Evolutionary conservation across 2,329 filamentous ascomycete genomes (phyloP), one percentile per base, ranked within the genome.

Genomic region (Aureobasidium sp.): DNA sequence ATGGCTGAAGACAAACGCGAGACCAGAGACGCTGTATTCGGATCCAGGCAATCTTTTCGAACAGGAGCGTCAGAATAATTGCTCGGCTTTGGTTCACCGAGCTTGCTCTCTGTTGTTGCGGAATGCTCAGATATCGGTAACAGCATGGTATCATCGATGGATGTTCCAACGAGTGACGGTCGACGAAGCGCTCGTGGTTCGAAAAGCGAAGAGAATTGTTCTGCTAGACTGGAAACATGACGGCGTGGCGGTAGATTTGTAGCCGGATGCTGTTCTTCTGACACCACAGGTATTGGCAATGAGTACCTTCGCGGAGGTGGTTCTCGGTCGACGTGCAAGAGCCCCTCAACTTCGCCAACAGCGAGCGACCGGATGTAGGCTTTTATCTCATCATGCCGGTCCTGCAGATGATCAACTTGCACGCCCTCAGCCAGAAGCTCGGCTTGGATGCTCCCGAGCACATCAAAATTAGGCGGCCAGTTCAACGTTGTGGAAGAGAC

Each of bases 381-480:
- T 33, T 49, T 59, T 17, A 59, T 59, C 33, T 59, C 56, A 19
- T 59, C 44, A 12, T 49, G 33, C 7, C 45, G 24, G 5, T 27
- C 12, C 15, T 59, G 56, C 19, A 59, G 29, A 17, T 59, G 42
- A 17, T 59, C 56, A 4, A 49, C 15, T 27, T 59, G 44, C 17
- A 59, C 45, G 5, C 56, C 56, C 22, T 59, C 56, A 1, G 56
- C 56, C 33, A 59, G 5, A 22, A 59, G 56, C 45, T 59, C 56
- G 9, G 44, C 19, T 44, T 59, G 56, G 1, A 59, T 49, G 2
- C n/a, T 35, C 8, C 56, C 35, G 6, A 59, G 56, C 7, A 59
- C 42, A 42, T 59, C 56, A 5, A 59, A 37, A 31, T 22, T 49
- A 5, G 56, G 56, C 3, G 56, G 45, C 44, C 44, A 59, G 24